Base-by-base conservation (phyloP, 306 rosid genomes). In the Canavalia gladiata region DNA sequence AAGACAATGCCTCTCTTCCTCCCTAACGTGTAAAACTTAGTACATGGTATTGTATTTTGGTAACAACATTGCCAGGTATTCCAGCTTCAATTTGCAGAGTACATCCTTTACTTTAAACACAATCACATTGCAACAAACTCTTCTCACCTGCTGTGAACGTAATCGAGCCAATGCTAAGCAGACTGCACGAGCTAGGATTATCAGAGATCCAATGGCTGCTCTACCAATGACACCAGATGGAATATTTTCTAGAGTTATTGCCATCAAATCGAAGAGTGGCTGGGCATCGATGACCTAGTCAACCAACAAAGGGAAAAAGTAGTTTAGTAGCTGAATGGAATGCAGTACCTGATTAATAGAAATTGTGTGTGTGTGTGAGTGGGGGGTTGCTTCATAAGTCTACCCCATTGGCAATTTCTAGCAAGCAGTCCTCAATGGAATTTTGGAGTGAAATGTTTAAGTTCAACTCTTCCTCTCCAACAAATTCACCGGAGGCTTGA, bases 241-340 rank as follows among this genome's bases (percentile, higher is more conserved):
- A 66, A 96, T 84, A 84, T 87, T 90, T 89, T 96, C 99, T 47
- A 96, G 82, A 45, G 91, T 88, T 82, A 93, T 85, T 8, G 98
- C 90, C 98, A 96, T 90, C 87, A 96, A 76, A 85, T 96, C 97
- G 83, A 93, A 90, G 55, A 96, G 88, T 49, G 94, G 93, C 42
- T 78, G 90, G 1, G 82, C 89, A 87, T 92, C 91, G 75, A 84
- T 89, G 75, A 90, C 87, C 99, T 96, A 86, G 47, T 31, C 87
- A 84, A 71, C 59, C 43, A 78, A 81, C 11, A 46, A 47, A 66
- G 56, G 71, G 43, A 79, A 51, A 29, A 60, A 67, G 76, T 37
- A 82, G 28, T 74, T 83, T 59, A 69, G 68, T 67, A 77, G 18
- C 31, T 18, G 55, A 73, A 66, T 42, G 57, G 74, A 74, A 75